phyloP scores from a whole-genome alignment of 208 protist genomes.

The Leishmania tropica region DNA sequence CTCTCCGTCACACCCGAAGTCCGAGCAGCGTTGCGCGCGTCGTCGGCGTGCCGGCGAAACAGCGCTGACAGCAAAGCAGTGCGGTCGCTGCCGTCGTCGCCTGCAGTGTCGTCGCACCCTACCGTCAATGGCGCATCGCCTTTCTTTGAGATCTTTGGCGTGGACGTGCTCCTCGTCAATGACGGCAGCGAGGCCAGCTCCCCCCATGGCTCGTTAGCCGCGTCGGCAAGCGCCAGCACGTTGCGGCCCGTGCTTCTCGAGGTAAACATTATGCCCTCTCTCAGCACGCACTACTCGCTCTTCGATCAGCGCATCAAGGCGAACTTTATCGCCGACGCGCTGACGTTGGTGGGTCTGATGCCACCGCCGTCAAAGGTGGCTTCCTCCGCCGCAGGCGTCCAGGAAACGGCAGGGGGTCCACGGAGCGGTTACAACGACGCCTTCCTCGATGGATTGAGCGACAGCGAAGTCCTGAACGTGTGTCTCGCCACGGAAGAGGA shows the following conservation, averaged over 20 bases:
- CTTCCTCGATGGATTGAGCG: conserved; percentile 33
- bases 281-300: conserved; percentile 78
- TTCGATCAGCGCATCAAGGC: conserved; percentile 86
- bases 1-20: conserved; percentile 68
- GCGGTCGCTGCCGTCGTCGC: conserved; percentile 6
- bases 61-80: background rate
- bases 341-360: conserved; percentile 82
- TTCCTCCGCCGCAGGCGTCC: background rate
- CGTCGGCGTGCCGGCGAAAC: conserved; percentile 1
- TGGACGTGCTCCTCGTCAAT: conserved; percentile 75
- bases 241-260: conserved; percentile 72
- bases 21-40: conserved; percentile 32
- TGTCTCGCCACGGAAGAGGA: conserved; percentile 67
- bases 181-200: background rate
- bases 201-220: background rate
- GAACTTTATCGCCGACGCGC: conserved; percentile 74
- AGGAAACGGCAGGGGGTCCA: no score
- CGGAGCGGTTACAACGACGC: conserved; percentile 2
- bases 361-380: conserved; percentile 18
- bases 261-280: conserved; percentile 89
- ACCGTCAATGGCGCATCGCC: conserved; percentile 33
- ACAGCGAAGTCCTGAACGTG: conserved; percentile 29
- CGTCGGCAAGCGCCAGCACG: background rate
- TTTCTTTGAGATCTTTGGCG: conserved; percentile 89
- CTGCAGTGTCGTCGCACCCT: background rate